These are phyloP conservation scores for Pleurotus ostreatus DNA, from an alignment of 768 basidiomycete genomes.

Conservation along the genomic window DNA sequence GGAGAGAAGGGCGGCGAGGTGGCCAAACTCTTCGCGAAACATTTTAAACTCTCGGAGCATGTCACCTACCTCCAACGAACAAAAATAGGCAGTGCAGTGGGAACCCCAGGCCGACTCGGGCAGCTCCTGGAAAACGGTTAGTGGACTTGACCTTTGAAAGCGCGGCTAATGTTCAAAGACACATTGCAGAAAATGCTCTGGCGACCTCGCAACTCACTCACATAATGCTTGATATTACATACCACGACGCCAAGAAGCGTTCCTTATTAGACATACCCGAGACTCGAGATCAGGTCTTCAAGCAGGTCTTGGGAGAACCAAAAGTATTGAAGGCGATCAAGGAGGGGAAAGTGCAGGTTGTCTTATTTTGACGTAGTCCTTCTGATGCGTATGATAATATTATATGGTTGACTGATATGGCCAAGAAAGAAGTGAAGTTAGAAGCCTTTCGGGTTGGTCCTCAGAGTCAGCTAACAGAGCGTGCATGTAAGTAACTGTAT, in stretches of 20 bases:
- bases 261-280: slow-evolving; percentile 79
- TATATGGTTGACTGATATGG: slow-evolving; percentile 1
- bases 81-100: slow-evolving; percentile 85
- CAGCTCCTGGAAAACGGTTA: slow-evolving; percentile 65
- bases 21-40: slow-evolving; percentile 93
- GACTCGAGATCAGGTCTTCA: slow-evolving; percentile 78
- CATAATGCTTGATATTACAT: slow-evolving; percentile 75
- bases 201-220: slow-evolving; percentile 74
- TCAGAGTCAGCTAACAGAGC: slow-evolving; percentile 62
- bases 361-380: slow-evolving; percentile 54
- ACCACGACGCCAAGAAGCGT: slow-evolving; percentile 73
- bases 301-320: slow-evolving; percentile 60
- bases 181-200: slow-evolving; percentile 55
- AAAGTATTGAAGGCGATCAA: slow-evolving; percentile 58
- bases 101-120: slow-evolving; percentile 88
- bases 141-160: neutral
- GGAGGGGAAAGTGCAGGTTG: slow-evolving; percentile 74
- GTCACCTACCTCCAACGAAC: slow-evolving; percentile 78
- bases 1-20: slow-evolving; percentile 88
- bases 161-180: neutral
- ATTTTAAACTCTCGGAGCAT: slow-evolving; percentile 89
- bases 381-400: slow-evolving; percentile 10
- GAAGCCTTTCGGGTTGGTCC: slow-evolving; percentile 91
- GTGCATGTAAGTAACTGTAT: slow-evolving; percentile 1
- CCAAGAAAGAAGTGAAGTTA: slow-evolving; percentile 30